These are phyloP conservation scores for Fragilariopsis cylindrus DNA, from an alignment of 108 stramenopile species.

Conservation along the genomic window DNA sequence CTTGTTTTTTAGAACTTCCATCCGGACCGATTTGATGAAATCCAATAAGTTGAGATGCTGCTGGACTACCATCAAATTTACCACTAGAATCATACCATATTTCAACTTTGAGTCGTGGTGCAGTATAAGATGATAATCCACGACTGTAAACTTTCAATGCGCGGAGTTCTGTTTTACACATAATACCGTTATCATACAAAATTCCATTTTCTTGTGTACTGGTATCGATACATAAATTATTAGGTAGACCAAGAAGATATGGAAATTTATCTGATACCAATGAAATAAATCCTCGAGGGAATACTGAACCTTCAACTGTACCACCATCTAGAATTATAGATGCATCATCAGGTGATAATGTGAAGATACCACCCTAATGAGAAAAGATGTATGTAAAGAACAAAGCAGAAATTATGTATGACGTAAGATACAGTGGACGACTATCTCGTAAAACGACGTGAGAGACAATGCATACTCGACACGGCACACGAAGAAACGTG, in stretches of 20 bases:
- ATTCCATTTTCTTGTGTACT: slow-evolving; percentile 22
- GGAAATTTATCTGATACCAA: slow-evolving; percentile 45
- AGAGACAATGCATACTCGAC: neutral
- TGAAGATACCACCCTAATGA: slow-evolving; percentile 47
- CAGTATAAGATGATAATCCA: slow-evolving; percentile 22
- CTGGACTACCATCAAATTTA: neutral
- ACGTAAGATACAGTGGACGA: too few species aligned
- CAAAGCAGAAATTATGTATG: too few species aligned
- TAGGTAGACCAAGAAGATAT: slow-evolving; percentile 42
- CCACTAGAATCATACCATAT: slow-evolving; percentile 45
- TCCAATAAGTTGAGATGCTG: slow-evolving; percentile 33
- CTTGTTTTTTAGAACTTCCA: slow-evolving; percentile 36
- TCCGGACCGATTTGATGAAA: slow-evolving; percentile 43
- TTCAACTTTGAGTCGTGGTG: slow-evolving; percentile 45
- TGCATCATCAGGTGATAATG: slow-evolving; percentile 47
- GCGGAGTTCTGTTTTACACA: slow-evolving; percentile 52
- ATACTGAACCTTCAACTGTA: slow-evolving; percentile 25
- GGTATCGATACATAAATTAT: slow-evolving; percentile 29
- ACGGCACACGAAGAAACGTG: neutral
- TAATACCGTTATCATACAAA: slow-evolving; percentile 44
- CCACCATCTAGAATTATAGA: neutral
- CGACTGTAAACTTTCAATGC: slow-evolving; percentile 47
- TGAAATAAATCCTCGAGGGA: slow-evolving; percentile 54
- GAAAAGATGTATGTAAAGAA: neutral
- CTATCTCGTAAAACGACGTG: neutral